Conservation (phyloP, 345 rosid genomes). For the Hirschfeldia incana region DNA sequence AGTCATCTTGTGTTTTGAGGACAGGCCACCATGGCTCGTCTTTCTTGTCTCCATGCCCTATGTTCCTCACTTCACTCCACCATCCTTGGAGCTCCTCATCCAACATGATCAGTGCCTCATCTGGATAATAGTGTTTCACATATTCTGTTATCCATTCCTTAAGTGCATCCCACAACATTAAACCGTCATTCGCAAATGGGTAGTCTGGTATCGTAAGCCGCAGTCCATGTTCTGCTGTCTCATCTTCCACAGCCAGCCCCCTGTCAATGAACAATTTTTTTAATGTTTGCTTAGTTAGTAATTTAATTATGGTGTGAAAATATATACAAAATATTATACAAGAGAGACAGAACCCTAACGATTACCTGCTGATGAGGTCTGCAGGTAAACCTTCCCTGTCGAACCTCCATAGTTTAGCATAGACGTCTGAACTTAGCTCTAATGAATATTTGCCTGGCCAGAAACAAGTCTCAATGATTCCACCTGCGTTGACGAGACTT, state of each 20-base stretch:
- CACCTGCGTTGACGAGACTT: constrained; percentile 55
- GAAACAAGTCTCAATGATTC: constrained; percentile 62
- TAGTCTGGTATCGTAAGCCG: constrained; percentile 37
- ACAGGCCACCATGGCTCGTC: constrained; percentile 45
- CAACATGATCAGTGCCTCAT: neutral
- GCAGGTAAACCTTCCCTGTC: constrained; percentile 42
- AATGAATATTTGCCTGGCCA: constrained; percentile 56
- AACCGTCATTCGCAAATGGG: constrained; percentile 42
- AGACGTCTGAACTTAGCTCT: constrained; percentile 54
- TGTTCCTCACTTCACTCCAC: constrained; percentile 39
- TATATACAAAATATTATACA: neutral
- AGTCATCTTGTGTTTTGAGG: constrained; percentile 38
- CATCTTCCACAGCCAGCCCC: constrained; percentile 39
- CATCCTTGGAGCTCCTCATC: constrained; percentile 41
- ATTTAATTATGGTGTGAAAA: neutral
- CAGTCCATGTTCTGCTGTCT: constrained; percentile 30
- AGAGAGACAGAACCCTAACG: neutral
- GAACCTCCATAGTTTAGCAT: constrained; percentile 41
- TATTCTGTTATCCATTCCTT: constrained; percentile 41
- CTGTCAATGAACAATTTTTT: neutral
- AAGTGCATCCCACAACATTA: constrained; percentile 38
- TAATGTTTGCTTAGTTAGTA: neutral
- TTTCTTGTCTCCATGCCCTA: constrained; percentile 42
- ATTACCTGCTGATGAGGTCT: constrained; percentile 39
- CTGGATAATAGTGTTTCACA: constrained; percentile 36